Evolutionary conservation across 1,284 basidiomycete genomes (phyloP), one percentile per base, ranked within the genome.

Genomic region (Clitocybe nebularis): DNA sequence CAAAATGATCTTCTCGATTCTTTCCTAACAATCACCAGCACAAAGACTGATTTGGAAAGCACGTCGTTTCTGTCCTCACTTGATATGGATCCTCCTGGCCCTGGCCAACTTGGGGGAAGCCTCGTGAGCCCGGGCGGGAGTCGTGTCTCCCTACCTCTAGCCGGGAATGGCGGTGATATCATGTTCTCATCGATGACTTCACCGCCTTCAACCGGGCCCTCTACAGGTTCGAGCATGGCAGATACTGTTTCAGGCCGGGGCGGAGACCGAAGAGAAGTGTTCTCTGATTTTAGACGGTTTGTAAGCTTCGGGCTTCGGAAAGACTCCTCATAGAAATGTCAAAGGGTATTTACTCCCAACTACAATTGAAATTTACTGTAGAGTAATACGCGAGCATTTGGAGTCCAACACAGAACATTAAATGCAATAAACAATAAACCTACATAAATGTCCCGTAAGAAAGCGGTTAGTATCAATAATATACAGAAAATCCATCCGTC

Each of bases 1-100:
- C 92, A 97, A 68, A 93, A 93, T 64, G 80, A 80, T 52, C 78
- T 99, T 6, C 75, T 96, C 26, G 94, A 98, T 62, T 77, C 84
- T 11, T 98, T 98, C 69, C 71, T 97, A 28, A 85, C 88, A 2
- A 84, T 91, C 43, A 95, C 93, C 13, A 93, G 90, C 49, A 90
- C 89, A 3, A 89, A 90, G 57, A 76, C 79, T 22, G 90, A 96
- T 36, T 74, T 98, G 11, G 77, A 88, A 47, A 84, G 79, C 59
- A 85, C 88, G 0, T 96, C 93, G 0, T 97, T 98, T 74, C 77
- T 95, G 35, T 88, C 91, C 0, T 78, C 83, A 0, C 75, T 97
- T 25, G 94, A 98, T 61, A 98, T 98, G 94, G 93, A 97, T 57
- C 89, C 89, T 1, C 61, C 72, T 0, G 57, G 59, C 23, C 69